Evolutionary conservation across 768 basidiomycete genomes (phyloP).

Genomic region (Lyophyllum semitale): DNA sequence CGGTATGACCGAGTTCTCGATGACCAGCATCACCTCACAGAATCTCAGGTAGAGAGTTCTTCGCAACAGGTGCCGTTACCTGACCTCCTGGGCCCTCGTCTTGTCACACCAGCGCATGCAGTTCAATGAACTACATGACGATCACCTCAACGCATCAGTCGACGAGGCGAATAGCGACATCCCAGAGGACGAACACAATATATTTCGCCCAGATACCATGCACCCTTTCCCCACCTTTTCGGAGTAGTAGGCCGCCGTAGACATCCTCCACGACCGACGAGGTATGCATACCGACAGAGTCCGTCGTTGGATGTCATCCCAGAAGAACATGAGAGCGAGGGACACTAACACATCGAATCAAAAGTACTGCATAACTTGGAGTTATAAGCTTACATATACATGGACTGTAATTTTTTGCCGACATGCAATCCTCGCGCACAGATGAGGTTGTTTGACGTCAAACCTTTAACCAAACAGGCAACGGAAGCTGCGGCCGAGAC

Average conservation of each 20-base stretch:
- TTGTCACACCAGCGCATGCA: constrained; percentile 3
- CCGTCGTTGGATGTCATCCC: constrained; percentile 2
- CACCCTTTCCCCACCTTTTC: not conserved
- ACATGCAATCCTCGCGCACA: no score
- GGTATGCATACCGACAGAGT: not conserved
- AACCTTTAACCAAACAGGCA: not conserved
- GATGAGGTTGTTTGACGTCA: not conserved
- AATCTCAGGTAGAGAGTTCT: not conserved
- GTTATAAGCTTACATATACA: no score
- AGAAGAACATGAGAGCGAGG: constrained; percentile 2
- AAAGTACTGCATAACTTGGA: no score
- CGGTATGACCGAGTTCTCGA: not conserved
- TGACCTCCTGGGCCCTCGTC: not conserved
- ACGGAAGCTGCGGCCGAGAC: no score
- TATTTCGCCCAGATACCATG: not conserved
- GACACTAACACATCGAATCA: not conserved
- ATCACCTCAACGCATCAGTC: constrained; percentile 1
- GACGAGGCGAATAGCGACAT: not conserved
- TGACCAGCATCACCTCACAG: not conserved
- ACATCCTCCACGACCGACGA: constrained; percentile 1
- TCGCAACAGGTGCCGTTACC: not conserved
- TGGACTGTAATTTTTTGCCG: no score
- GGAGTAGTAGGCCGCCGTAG: not conserved
- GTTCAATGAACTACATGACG: not conserved
- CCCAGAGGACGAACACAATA: not conserved